Evolutionary conservation across 2,329 filamentous ascomycete species (phyloP).

Genomic region (Fusarium anthophilum): DNA sequence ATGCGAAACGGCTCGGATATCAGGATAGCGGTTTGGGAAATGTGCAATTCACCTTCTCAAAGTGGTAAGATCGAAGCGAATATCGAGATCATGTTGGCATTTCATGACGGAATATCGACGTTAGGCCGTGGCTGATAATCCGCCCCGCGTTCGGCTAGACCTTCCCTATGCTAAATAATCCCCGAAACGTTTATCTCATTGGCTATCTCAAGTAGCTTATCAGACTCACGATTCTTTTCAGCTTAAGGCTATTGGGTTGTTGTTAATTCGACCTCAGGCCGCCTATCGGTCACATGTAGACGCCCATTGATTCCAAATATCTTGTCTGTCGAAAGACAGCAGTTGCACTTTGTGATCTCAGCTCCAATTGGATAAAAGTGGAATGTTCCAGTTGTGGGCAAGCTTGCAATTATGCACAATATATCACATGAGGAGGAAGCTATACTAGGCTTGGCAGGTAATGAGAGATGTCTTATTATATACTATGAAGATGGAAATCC

Average conservation of each 20-base stretch:
- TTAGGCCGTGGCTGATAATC: fast-evolving
- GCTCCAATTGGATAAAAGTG: fast-evolving
- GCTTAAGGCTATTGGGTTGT: too few relatives aligned
- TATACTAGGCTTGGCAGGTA: fast-evolving
- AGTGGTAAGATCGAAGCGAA: too few relatives aligned
- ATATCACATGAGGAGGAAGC: fast-evolving
- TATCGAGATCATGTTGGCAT: not conserved
- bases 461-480: not conserved
- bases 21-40: fast-evolving
- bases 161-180: not conserved
- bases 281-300: fast-evolving
- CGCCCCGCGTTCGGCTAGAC: not conserved
- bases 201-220: not conserved
- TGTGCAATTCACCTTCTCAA: not conserved
- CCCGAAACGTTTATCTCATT: not conserved
- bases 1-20: fast-evolving
- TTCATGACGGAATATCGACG: not conserved
- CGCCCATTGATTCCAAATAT: not conserved
- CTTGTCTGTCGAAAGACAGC: fast-evolving
- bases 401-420: fast-evolving
- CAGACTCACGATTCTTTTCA: fast-evolving
- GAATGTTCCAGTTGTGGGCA: fast-evolving
- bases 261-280: fast-evolving
- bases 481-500: not conserved
- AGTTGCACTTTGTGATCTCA: fast-evolving